Evolutionary conservation across 306 rosid species (phyloP).

Genomic region (Vicia faba): DNA sequence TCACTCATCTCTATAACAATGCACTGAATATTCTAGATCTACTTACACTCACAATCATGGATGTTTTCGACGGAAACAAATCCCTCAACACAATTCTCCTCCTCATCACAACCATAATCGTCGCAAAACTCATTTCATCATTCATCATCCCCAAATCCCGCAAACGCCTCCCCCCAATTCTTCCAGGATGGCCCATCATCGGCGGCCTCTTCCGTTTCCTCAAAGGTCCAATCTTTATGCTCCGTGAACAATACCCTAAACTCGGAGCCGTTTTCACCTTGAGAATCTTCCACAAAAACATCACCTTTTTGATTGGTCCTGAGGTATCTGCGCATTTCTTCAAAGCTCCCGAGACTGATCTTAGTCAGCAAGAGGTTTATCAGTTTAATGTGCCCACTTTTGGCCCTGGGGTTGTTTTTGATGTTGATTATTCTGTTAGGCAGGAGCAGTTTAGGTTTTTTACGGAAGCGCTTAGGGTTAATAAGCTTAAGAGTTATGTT

Average conservation of each 20-base stretch:
- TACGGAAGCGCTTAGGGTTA: slow-evolving; percentile 82
- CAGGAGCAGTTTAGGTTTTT: slow-evolving; percentile 97
- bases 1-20: no score
- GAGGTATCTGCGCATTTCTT: slow-evolving; percentile 93
- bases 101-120: slow-evolving; percentile 60
- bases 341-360: slow-evolving; percentile 84
- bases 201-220: slow-evolving; percentile 74
- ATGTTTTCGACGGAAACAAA: slow-evolving; percentile 38
- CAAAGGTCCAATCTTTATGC: slow-evolving; percentile 82
- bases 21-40: no score
- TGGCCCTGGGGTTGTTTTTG: slow-evolving; percentile 95
- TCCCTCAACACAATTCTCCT: slow-evolving; percentile 55
- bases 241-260: slow-evolving; percentile 77
- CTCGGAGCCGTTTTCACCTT: slow-evolving; percentile 86
- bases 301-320: slow-evolving; percentile 89
- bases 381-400: slow-evolving; percentile 96
- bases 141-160: slow-evolving; percentile 61
- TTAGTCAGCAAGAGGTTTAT: slow-evolving; percentile 93
- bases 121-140: slow-evolving; percentile 59
- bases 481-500: slow-evolving; percentile 80
- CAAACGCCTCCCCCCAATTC: slow-evolving; percentile 65
- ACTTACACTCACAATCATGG: slow-evolving; percentile 19
- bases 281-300: slow-evolving; percentile 63
- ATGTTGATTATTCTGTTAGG: slow-evolving; percentile 83
- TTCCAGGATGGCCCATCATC: slow-evolving; percentile 56